Percentiles rank a stretch among this genome's conserved stretches.
phyloP scores from a whole-genome alignment of 352 stramenopile genomes.

The Phytophthora sp. region DNA sequence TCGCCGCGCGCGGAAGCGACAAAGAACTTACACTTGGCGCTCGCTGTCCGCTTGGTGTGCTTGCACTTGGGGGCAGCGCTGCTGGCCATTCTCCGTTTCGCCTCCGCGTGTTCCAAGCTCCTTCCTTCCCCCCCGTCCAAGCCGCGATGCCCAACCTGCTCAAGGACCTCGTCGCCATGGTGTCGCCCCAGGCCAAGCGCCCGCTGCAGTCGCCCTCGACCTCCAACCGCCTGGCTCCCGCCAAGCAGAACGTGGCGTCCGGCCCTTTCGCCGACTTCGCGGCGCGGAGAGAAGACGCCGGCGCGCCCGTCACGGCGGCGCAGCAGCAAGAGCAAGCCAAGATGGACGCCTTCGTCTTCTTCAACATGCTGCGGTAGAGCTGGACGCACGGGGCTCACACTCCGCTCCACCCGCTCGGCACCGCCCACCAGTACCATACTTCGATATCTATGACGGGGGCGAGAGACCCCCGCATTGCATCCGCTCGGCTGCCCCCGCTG shows the following conservation, averaged over 20 bases:
- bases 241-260: constrained; percentile 30
- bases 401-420: not conserved
- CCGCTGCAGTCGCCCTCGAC: constrained; percentile 32
- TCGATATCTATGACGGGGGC: constrained; percentile 34
- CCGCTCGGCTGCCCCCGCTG: not conserved
- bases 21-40: no score
- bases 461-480: constrained; percentile 5
- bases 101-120: constrained; percentile 29
- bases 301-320: constrained; percentile 17
- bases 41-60: constrained; percentile 13
- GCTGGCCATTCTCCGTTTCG: constrained; percentile 24
- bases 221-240: constrained; percentile 29
- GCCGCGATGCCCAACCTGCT: constrained; percentile 50
- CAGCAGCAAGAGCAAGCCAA: constrained; percentile 46
- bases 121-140: not conserved
- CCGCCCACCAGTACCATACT: constrained; percentile 26
- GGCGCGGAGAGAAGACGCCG: constrained; percentile 22
- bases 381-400: not conserved
- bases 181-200: constrained; percentile 42
- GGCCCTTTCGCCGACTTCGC: constrained; percentile 27
- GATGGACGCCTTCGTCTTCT: constrained; percentile 55
- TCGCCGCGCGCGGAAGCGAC: not conserved
- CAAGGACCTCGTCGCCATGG: constrained; percentile 49
- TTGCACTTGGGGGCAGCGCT: constrained; percentile 8
- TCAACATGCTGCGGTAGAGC: constrained; percentile 49